Conservation (phyloP, 2,329 filamentous ascomycete genomes). For the Diplocarpon mali region DNA sequence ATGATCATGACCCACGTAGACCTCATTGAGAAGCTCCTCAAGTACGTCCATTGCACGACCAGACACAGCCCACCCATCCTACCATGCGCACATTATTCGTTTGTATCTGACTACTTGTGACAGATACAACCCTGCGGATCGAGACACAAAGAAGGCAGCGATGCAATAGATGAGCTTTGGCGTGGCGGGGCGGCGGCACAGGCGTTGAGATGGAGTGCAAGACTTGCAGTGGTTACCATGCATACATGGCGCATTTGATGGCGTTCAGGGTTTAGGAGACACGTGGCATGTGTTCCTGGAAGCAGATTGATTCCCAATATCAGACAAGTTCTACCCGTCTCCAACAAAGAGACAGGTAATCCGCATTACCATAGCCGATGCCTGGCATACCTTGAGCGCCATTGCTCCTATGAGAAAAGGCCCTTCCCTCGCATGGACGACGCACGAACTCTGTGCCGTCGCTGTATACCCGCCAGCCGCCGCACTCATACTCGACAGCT, state of each 20-base stretch:
- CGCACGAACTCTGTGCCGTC: conserved; percentile 9
- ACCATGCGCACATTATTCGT: neutral
- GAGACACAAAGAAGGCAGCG: conserved; percentile 32
- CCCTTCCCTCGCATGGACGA: conserved; percentile 11
- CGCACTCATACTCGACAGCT: conserved; percentile 7
- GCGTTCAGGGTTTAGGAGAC: conserved; percentile 14
- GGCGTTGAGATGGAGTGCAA: conserved; percentile 17
- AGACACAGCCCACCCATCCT: neutral
- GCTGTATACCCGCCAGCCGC: conserved; percentile 5
- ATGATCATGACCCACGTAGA: conserved; percentile 99
- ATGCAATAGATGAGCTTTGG: conserved; percentile 17
- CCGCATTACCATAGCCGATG: conserved; percentile 12
- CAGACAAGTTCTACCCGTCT: conserved; percentile 7
- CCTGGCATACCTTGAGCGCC: conserved; percentile 6
- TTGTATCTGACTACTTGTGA: conserved; percentile 10
- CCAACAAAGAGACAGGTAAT: conserved; percentile 3
- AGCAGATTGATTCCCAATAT: conserved; percentile 12
- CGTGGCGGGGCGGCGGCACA: conserved; percentile 4
- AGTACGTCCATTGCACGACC: conserved; percentile 41
- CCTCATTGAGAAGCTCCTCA: conserved; percentile 93
- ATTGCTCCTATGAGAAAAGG: conserved; percentile 5
- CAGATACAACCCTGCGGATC: conserved; percentile 39
- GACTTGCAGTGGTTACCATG: conserved; percentile 7
- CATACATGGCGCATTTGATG: conserved; percentile 18
- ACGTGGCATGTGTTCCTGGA: neutral